Conservation (phyloP, 2,329 filamentous ascomycete genomes). For the Claviceps sp. region DNA sequence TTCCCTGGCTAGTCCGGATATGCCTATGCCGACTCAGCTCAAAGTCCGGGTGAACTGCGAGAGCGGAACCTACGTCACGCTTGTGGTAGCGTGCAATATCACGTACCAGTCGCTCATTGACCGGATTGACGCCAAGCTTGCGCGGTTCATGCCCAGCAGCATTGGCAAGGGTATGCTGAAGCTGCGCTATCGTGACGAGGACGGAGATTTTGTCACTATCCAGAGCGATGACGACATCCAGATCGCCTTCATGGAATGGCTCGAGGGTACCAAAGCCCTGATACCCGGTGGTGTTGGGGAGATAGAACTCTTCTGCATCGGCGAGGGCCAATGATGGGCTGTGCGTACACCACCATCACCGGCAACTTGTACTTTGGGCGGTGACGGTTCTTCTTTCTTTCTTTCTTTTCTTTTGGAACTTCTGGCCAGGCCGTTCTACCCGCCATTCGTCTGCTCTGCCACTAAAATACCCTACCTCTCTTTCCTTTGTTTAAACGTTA, state of each 20-base stretch:
- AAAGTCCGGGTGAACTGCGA: conserved; percentile 95
- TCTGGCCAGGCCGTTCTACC: neutral
- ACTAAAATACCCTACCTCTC: neutral
- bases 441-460: neutral
- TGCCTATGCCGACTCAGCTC: conserved; percentile 56
- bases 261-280: conserved; percentile 48
- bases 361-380: too few relatives aligned
- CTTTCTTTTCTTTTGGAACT: neutral
- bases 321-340: conserved; percentile 23
- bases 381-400: neutral
- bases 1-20: conserved; percentile 31
- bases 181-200: conserved; percentile 81
- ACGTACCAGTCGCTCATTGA: conserved; percentile 88
- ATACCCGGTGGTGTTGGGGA: conserved; percentile 65
- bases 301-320: conserved; percentile 74
- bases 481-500: neutral
- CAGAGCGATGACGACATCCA: conserved; percentile 94
- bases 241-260: conserved; percentile 90
- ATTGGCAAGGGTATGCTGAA: conserved; percentile 73
- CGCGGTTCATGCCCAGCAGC: conserved; percentile 70
- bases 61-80: conserved; percentile 70
- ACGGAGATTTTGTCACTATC: conserved; percentile 86
- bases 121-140: conserved; percentile 89
- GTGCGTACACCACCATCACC: neutral
- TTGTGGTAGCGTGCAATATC: conserved; percentile 95